Conservation (phyloP, 768 basidiomycete genomes). For the Amanita brunnescens region DNA sequence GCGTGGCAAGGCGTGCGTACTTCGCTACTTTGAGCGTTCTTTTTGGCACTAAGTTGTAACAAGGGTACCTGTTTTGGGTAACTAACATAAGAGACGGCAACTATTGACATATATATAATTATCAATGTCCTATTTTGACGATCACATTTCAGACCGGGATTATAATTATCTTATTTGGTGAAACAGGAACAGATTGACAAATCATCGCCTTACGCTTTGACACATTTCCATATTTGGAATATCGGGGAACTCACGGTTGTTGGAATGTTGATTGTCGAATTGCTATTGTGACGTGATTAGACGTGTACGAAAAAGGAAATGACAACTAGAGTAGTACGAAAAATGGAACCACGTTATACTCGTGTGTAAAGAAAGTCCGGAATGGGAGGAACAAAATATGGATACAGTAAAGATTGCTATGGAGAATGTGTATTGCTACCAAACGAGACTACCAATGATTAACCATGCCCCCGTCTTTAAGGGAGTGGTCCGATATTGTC, state of each 20-base stretch:
- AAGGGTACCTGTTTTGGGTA: too few species aligned
- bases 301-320: background rate
- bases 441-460: background rate
- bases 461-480: background rate
- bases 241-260: conserved; percentile 3
- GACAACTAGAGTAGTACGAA: background rate
- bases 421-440: background rate
- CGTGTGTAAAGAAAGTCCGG: background rate
- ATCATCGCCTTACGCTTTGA: background rate
- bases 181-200: background rate
- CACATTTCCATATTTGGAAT: background rate
- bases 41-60: too few species aligned
- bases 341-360: background rate
- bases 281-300: background rate
- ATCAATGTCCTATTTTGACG: background rate
- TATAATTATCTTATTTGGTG: background rate
- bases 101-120: background rate
- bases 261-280: background rate
- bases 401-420: background rate
- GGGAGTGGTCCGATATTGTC: background rate
- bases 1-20: too few species aligned
- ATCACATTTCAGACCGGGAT: background rate
- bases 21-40: too few species aligned
- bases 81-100: too few species aligned
- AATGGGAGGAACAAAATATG: background rate